phyloP scores from a whole-genome alignment of 2,329 filamentous ascomycete genomes.

The Fusarium sp. region DNA sequence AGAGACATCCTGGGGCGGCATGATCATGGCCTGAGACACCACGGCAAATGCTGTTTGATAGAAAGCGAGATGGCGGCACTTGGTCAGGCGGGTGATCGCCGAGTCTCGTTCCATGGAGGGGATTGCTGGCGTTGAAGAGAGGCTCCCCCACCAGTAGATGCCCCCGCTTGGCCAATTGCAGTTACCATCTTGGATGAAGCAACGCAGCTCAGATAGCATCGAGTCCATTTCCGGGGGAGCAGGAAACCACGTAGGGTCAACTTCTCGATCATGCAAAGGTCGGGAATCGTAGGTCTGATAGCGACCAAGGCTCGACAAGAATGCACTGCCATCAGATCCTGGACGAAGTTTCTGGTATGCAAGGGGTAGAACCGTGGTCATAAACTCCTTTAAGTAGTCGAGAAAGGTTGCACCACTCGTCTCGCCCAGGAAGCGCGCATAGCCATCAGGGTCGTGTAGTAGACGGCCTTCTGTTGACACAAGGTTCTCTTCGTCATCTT shows the following conservation, averaged over 20 bases:
- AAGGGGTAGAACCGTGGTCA: slow-evolving; percentile 57
- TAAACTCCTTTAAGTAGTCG: slow-evolving; percentile 63
- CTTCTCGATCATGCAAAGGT: slow-evolving; percentile 54
- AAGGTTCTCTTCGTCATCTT: slow-evolving; percentile 46
- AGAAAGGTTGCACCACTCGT: slow-evolving; percentile 65
- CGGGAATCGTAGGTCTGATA: slow-evolving; percentile 64
- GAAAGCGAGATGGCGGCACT: slow-evolving; percentile 58
- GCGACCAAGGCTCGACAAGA: slow-evolving; percentile 58
- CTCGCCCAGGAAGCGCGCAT: slow-evolving; percentile 62
- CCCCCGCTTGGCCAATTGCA: slow-evolving; percentile 60
- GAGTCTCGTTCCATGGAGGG: slow-evolving; percentile 42
- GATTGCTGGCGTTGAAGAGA: slow-evolving; percentile 51
- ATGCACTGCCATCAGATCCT: slow-evolving; percentile 48
- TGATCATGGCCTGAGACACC: slow-evolving; percentile 50
- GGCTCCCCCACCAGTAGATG: slow-evolving; percentile 63
- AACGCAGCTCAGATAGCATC: slow-evolving; percentile 58
- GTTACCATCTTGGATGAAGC: slow-evolving; percentile 61
- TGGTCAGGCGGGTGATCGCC: slow-evolving; percentile 38
- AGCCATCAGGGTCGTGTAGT: slow-evolving; percentile 60
- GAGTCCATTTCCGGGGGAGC: slow-evolving; percentile 52
- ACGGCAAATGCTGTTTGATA: slow-evolving; percentile 62
- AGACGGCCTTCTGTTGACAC: slow-evolving; percentile 56
- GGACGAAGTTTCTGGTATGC: slow-evolving; percentile 46
- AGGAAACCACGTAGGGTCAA: slow-evolving; percentile 58
- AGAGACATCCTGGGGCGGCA: slow-evolving; percentile 29